Conservation (phyloP, 1,284 basidiomycete genomes). For the Amylostereum areolatum region DNA sequence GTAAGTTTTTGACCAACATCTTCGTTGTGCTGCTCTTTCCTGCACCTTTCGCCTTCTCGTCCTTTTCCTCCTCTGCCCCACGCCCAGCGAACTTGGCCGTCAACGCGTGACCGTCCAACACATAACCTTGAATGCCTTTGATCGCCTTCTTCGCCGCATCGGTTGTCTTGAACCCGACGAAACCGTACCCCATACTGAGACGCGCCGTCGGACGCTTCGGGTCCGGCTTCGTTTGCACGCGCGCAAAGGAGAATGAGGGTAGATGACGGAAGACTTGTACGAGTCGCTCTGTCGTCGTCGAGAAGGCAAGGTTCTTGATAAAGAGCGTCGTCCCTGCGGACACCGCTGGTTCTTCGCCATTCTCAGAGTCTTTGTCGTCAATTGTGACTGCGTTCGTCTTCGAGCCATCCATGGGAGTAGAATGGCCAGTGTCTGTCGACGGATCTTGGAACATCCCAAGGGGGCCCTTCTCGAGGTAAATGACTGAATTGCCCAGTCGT, state of each 20-base stretch:
- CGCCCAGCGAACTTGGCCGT: slow-evolving; percentile 86
- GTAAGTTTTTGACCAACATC: slow-evolving; percentile 96
- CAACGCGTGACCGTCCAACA: slow-evolving; percentile 85
- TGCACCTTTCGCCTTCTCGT: slow-evolving; percentile 32
- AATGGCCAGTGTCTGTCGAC: slow-evolving; percentile 9
- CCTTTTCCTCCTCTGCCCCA: slow-evolving; percentile 58
- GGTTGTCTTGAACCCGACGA: slow-evolving; percentile 82
- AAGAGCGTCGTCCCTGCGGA: slow-evolving; percentile 82
- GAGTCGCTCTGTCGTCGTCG: slow-evolving; percentile 78
- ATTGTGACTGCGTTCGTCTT: slow-evolving; percentile 41
- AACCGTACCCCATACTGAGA: slow-evolving; percentile 94
- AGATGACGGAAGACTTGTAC: slow-evolving; percentile 70
- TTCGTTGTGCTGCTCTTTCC: slow-evolving; percentile 67
- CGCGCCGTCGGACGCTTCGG: slow-evolving; percentile 64
- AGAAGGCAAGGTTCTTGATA: slow-evolving; percentile 91
- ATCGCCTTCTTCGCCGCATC: slow-evolving; percentile 76
- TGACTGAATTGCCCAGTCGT: slow-evolving; percentile 81
- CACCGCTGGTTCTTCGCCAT: slow-evolving; percentile 42
- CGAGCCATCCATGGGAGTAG: slow-evolving; percentile 21
- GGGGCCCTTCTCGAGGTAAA: slow-evolving; percentile 94
- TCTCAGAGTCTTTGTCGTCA: slow-evolving; percentile 23
- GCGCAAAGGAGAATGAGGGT: slow-evolving; percentile 82
- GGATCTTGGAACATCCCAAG: slow-evolving; percentile 62
- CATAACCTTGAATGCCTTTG: slow-evolving; percentile 75
- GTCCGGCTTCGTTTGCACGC: slow-evolving; percentile 89